Base-by-base conservation (phyloP, 805 yeast genomes). In the Saccharomycopsis sp. region DNA sequence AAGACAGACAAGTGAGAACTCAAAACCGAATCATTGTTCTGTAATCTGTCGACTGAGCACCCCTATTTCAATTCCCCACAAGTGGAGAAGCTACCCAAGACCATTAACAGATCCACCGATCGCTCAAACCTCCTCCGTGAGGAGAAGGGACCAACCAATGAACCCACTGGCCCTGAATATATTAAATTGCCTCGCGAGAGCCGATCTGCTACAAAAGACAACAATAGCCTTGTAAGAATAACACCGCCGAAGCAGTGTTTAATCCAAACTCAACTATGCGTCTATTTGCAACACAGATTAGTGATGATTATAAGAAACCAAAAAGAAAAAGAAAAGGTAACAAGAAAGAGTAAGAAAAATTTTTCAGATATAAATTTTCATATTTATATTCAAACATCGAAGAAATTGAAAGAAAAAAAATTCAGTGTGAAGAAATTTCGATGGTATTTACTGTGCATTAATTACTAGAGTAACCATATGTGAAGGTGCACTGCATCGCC, bases 31-130 rank as follows among this genome's bases (percentile, higher is more conserved):
- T 75, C 79, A 83, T 89, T 77, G 64, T 65, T 92, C 79, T 88
- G 73, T 86, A 87, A 87, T 87, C 91, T 84, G 96, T 91, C 97
- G 96, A 84, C 96, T 89, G 97, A 96, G 97, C 90, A 71, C 79
- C 85, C 79, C 92, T 85, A 91, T 80, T 79, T 75, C 80, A 87
- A 58, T 73, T 70, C 23, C 23, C 53, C 41, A 23, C 52, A 18
- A n/a, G 20, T 20, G 18, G 24, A 15, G 24, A 16, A 50, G 20
- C 15, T 18, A 50, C 14, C 14, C 23, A 15, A 16, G 29, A 50
- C 16, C 23, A 50, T 21, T n/a, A 16, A 50, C 16, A 18, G 29
- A 16, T 21, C 29, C 23, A 16, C 21, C 37, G 24, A 24, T 54
- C 47, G 64, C 58, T 56, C 60, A 61, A 52, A 51, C 59, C 73